phyloP scores from a whole-genome alignment of 441 rosid genomes.

The Corymbia citriodora region DNA sequence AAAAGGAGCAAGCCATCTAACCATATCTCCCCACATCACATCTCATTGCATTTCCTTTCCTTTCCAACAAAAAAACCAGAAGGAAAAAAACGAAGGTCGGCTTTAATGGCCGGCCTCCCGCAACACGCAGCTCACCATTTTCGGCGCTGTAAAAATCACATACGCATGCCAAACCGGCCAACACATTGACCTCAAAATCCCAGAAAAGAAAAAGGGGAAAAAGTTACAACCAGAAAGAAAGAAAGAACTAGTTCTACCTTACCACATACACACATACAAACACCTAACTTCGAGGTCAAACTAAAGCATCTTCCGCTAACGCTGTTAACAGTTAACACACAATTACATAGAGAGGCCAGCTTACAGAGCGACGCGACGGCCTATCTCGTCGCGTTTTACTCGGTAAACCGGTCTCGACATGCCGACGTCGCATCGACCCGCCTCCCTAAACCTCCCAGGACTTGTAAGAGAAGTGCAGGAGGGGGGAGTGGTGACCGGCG shows the following conservation, averaged over 20 bases:
- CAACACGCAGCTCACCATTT: not conserved
- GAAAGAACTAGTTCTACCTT: not conserved
- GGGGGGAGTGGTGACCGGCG: not conserved
- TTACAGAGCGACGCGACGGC: not conserved
- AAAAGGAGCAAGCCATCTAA: not conserved
- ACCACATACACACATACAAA: not conserved
- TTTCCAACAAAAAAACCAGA: not conserved
- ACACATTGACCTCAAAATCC: not conserved
- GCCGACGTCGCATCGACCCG: not conserved
- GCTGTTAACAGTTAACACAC: not conserved
- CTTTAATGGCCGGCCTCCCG: not conserved
- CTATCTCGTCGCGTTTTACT: not conserved
- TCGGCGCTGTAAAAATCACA: not conserved
- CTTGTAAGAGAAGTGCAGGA: slow-evolving; percentile 18
- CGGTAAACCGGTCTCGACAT: not conserved
- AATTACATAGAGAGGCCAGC: not conserved
- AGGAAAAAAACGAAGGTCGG: not conserved
- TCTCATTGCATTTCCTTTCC: not conserved
- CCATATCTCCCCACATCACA: not conserved
- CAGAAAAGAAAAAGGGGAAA: not conserved
- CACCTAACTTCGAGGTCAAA: not conserved
- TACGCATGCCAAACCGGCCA: not conserved
- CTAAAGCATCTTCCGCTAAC: not conserved
- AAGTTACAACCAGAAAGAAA: not conserved
- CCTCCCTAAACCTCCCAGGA: slow-evolving; percentile 21